Evolutionary conservation across 2,329 filamentous ascomycete species (phyloP).

Genomic region (Claviceps sp.): DNA sequence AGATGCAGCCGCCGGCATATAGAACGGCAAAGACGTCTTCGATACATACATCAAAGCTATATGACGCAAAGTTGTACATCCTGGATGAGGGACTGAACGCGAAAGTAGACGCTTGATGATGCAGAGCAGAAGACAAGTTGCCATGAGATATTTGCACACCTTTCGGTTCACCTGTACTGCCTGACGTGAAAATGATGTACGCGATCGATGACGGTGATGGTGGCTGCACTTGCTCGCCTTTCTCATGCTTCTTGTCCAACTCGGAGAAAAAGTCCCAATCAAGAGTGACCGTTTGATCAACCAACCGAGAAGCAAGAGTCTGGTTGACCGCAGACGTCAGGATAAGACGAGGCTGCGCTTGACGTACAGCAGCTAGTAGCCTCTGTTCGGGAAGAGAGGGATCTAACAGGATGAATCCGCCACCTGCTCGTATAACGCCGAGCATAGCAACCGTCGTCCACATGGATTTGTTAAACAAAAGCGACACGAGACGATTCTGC

Average conservation of each 20-base stretch:
- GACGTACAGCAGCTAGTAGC: background rate
- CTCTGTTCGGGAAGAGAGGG: conserved; percentile 30
- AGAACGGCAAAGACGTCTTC: conserved; percentile 2
- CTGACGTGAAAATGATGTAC: conserved; percentile 13
- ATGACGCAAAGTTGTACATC: conserved; percentile 15
- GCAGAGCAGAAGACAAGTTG: background rate
- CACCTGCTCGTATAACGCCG: conserved; percentile 35
- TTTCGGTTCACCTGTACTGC: conserved; percentile 13
- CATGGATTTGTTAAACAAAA: conserved; percentile 36
- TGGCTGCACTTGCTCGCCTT: background rate
- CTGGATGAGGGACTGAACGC: conserved; percentile 11
- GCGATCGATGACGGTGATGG: background rate
- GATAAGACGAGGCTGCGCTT: background rate
- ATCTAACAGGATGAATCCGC: conserved; percentile 32
- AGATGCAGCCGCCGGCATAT: conserved; percentile 3
- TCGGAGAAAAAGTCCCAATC: background rate
- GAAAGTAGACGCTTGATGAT: conserved; percentile 18
- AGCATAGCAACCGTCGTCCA: conserved; percentile 32
- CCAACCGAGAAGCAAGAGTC: too few relatives aligned
- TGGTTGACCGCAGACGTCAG: background rate
- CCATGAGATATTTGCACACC: conserved; percentile 4
- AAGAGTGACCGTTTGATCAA: background rate
- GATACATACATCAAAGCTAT: conserved; percentile 5
- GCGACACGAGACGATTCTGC: conserved; percentile 21
- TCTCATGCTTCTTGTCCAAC: background rate